Evolutionary conservation across 768 basidiomycete species (phyloP), one percentile per base, ranked within the genome.

Genomic region (Cyclocybe aegerita): DNA sequence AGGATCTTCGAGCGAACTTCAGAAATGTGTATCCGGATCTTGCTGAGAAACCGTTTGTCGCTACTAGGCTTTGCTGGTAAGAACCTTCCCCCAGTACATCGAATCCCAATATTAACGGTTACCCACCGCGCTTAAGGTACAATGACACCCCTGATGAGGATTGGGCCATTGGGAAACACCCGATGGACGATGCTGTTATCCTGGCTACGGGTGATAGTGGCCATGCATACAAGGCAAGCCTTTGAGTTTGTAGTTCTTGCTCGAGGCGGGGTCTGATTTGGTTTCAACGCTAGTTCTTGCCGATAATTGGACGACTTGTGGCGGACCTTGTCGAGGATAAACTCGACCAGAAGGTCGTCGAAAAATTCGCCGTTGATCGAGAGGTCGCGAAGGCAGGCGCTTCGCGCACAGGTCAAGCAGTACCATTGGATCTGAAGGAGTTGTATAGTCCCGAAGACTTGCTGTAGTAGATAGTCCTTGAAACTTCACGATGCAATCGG

Each of bases 181-280:
- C 78, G 17, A 65, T 66, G 10, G 77, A 85, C 56, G 67, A 72
- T 17, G 78, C 78, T 5, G 63, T 98, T 9, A 66, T 94, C 46
- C 66, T 98, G 29, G 95, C 93, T 1, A 95, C 95, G 0, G 90
- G 82, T 12, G 96, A 88, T 6, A 91, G 85, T 56, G 94, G 94
- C 0, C 91, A 95, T 66, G 91, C 83, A 0, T 94, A 82, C 76
- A 94, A 95, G 79, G 90, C 84, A 48, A 44, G 61, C 54, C 29
- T 11, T 40, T 44, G n/a, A 37, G 23, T 17, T 38, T 46, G 4
- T 29, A 35, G 14, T 9, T 44, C 42, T 5, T 23, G 10, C 6
- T 9, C 17, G 12, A 37, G 9, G 15, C 43, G 38, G 43, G 39
- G 39, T 39, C 31, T 43, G 49, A 47, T 17, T n/a, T 40, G 32